Conservation (phyloP, 1,139 yeast genomes). For the Pichia sp. region DNA sequence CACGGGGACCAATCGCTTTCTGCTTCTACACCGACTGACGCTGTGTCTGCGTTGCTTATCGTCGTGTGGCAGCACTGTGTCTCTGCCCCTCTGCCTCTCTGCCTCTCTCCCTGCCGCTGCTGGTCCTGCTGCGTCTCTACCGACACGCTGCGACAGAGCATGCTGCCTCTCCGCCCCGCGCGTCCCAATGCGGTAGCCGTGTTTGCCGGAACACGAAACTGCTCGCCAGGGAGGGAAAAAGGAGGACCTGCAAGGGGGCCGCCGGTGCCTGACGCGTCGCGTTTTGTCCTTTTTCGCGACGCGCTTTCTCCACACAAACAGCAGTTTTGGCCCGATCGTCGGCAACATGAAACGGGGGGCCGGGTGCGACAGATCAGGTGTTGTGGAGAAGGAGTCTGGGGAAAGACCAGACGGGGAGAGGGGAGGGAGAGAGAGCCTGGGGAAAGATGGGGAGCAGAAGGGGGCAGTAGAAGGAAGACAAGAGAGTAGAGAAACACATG, state of each 20-base stretch:
- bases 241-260: not conserved
- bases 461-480: not conserved
- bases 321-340: not conserved
- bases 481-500: not conserved
- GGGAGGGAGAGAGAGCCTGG: no score
- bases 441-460: not conserved
- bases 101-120: not conserved
- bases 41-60: not conserved
- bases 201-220: not conserved
- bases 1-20: no score
- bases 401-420: no score
- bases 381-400: not conserved
- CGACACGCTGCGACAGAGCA: not conserved
- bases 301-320: not conserved
- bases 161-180: not conserved
- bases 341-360: not conserved
- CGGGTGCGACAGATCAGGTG: not conserved
- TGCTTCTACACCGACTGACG: not conserved
- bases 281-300: not conserved
- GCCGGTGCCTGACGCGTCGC: not conserved
- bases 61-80: not conserved
- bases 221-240: not conserved
- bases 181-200: not conserved
- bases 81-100: not conserved
- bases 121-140: not conserved